Percentiles rank a stretch among this genome's conserved stretches.
phyloP scores from a whole-genome alignment of 495 filamentous ascomycete species.

The Saxophila tyrrhenica region DNA sequence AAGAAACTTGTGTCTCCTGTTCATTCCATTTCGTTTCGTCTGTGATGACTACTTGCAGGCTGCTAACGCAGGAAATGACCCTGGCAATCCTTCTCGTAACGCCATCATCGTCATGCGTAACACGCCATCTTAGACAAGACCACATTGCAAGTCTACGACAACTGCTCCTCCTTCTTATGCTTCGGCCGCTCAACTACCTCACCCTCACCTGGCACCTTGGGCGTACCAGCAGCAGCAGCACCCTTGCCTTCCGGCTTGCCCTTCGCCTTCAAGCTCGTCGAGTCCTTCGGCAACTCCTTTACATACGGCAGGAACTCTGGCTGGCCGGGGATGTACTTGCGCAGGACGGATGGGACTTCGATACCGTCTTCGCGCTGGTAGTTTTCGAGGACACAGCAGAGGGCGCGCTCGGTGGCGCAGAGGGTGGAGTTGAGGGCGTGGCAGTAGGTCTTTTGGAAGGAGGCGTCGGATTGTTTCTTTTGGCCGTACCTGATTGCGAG shows the following conservation, averaged over 20 bases:
- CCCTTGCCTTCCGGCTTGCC: slow-evolving; percentile 12
- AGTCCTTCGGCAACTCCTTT: slow-evolving; percentile 70
- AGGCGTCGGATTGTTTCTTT: slow-evolving; percentile 59
- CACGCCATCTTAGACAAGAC: no score
- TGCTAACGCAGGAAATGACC: no score
- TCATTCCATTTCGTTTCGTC: no score
- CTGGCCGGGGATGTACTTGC: slow-evolving; percentile 83
- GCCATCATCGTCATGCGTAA: no score
- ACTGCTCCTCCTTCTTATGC: slow-evolving; percentile 12
- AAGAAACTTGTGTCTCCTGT: no score
- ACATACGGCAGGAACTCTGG: slow-evolving; percentile 79
- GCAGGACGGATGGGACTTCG: slow-evolving; percentile 71
- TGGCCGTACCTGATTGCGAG: slow-evolving; percentile 45
- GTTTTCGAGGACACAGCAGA: slow-evolving; percentile 94
- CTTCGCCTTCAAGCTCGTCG: slow-evolving; percentile 40
- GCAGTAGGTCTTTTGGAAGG: slow-evolving; percentile 72
- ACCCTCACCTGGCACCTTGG: slow-evolving; percentile 15
- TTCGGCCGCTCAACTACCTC: slow-evolving; percentile 21
- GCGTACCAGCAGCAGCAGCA: slow-evolving; percentile 1
- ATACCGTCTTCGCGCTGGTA: slow-evolving; percentile 86
- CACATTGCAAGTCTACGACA: no score
- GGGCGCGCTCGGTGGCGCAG: slow-evolving; percentile 82
- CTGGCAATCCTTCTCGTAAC: no score
- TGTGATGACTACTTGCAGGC: no score
- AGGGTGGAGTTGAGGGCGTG: slow-evolving; percentile 88